Evolutionary conservation across 495 filamentous ascomycete genomes (phyloP).

Genomic region (Hypoxylon fuscum): DNA sequence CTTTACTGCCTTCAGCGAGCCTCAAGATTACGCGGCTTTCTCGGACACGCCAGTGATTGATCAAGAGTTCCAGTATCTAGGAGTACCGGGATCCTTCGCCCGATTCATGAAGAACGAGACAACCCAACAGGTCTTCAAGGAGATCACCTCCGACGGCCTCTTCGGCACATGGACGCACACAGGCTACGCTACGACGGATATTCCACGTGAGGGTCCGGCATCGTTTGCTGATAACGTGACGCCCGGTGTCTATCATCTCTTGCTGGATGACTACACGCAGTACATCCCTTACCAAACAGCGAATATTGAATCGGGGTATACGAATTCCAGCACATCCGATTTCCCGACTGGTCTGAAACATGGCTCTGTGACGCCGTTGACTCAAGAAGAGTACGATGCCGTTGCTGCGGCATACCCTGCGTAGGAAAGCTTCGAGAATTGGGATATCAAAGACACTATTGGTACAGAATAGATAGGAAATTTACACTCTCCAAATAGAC

Average conservation of each 20-base stretch:
- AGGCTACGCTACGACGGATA: slow-evolving; percentile 32
- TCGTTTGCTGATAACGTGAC: slow-evolving; percentile 47
- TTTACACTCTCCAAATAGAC: too few relatives aligned
- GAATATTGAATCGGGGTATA: slow-evolving; percentile 40
- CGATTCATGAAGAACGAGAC: slow-evolving; percentile 52
- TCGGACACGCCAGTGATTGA: slow-evolving; percentile 46
- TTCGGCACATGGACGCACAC: slow-evolving; percentile 50
- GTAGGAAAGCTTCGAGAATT: not conserved
- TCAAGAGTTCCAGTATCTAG: slow-evolving; percentile 46
- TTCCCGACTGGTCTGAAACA: slow-evolving; percentile 49
- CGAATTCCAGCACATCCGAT: slow-evolving; percentile 30
- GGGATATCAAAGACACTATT: too few relatives aligned
- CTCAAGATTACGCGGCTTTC: slow-evolving; percentile 41
- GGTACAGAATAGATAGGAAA: not conserved
- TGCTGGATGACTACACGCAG: slow-evolving; percentile 50
- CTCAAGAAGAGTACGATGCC: slow-evolving; percentile 40
- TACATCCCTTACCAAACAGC: slow-evolving; percentile 47
- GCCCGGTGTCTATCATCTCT: slow-evolving; percentile 44
- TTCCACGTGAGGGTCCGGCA: slow-evolving; percentile 47
- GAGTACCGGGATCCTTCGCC: slow-evolving; percentile 40
- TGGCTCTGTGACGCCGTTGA: slow-evolving; percentile 47
- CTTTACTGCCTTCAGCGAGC: slow-evolving; percentile 40
- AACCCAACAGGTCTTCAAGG: slow-evolving; percentile 44
- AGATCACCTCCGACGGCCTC: slow-evolving; percentile 44
- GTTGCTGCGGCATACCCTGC: slow-evolving; percentile 42